A percentile compares a stretch with the other conserved stretches of the same genome.
These are phyloP conservation scores for Coniosporium uncinatum DNA, from an alignment of 2,329 filamentous ascomycete species.

Conservation along the genomic window DNA sequence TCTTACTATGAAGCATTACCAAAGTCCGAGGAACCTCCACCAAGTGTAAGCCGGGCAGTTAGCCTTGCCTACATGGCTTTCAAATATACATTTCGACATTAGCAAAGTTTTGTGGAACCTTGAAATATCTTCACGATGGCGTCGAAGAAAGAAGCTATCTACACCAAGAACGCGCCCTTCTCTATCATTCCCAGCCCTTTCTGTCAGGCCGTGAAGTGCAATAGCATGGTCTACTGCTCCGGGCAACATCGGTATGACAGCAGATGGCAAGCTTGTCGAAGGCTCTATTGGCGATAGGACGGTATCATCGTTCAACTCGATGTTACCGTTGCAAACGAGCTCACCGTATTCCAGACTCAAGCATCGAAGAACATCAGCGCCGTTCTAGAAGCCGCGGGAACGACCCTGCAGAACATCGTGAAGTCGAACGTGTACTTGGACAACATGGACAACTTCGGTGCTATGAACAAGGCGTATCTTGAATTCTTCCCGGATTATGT, in stretches of 20 bases:
- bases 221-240: conserved; percentile 67
- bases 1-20: too few relatives aligned
- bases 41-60: too few relatives aligned
- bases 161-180: conserved; percentile 5
- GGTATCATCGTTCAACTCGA: conserved; percentile 26
- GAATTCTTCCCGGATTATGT: conserved; percentile 41
- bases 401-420: conserved; percentile 52
- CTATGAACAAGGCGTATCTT: conserved; percentile 51
- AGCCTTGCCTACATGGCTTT: too few relatives aligned
- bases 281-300: conserved; percentile 50
- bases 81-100: too few relatives aligned
- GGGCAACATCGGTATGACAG: conserved; percentile 53
- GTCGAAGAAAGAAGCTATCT: conserved; percentile 8
- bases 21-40: too few relatives aligned
- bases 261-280: conserved; percentile 46
- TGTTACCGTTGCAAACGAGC: neutral
- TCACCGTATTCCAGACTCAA: conserved; percentile 28
- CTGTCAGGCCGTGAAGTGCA: conserved; percentile 33
- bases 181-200: conserved; percentile 41
- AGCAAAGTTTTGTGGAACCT: too few relatives aligned
- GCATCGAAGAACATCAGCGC: conserved; percentile 52
- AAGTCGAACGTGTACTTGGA: conserved; percentile 64
- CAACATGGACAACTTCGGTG: conserved; percentile 58
- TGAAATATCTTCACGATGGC: conserved; percentile 2
- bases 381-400: conserved; percentile 56